A percentile compares a stretch with the other conserved stretches of the same genome.
Evolutionary conservation across 176 grass and related monocot species (phyloP).

Genomic region (Cymbopogon citratus): DNA sequence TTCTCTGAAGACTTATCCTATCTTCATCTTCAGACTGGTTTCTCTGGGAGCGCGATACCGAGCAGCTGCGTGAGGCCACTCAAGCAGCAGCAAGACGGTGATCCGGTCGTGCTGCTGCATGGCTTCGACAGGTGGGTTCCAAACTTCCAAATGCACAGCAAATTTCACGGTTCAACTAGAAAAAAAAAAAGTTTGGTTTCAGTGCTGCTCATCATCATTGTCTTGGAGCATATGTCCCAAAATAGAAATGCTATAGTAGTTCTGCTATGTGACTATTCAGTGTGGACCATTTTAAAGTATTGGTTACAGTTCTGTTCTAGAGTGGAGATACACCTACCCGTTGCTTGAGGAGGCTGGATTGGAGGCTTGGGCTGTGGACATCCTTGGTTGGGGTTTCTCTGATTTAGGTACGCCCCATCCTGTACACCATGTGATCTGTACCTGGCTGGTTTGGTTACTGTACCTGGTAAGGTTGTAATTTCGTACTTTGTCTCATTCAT

Average conservation of each 20-base stretch:
- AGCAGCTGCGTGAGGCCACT: slow-evolving; percentile 94
- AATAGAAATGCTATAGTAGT: background rate
- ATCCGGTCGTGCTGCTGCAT: slow-evolving; percentile 85
- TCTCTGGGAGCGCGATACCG: slow-evolving; percentile 47
- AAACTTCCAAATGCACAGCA: background rate
- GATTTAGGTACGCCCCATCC: slow-evolving; percentile 53
- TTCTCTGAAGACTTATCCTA: too few relatives aligned
- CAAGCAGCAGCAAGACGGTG: slow-evolving; percentile 34
- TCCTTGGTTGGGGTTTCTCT: slow-evolving; percentile 99
- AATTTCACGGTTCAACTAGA: background rate
- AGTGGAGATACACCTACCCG: slow-evolving; percentile 89
- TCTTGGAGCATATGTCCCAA: background rate
- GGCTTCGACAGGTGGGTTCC: slow-evolving; percentile 79
- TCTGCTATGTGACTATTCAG: background rate
- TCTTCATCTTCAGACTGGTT: slow-evolving; percentile 48
- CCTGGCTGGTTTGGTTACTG: background rate
- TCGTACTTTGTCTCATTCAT: background rate
- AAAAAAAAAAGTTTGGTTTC: background rate
- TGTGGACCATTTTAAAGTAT: slow-evolving; percentile 31
- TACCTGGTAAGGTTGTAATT: slow-evolving; percentile 10
- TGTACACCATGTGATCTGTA: background rate
- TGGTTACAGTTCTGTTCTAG: slow-evolving; percentile 87
- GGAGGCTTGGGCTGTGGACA: slow-evolving; percentile 86
- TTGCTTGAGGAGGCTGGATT: slow-evolving; percentile 86
- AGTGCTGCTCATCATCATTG: background rate